A percentile compares a stretch with the other conserved stretches of the same genome.
Evolutionary conservation across 2,329 filamentous ascomycete genomes (phyloP).

Genomic region (Epicoccum nigrum): DNA sequence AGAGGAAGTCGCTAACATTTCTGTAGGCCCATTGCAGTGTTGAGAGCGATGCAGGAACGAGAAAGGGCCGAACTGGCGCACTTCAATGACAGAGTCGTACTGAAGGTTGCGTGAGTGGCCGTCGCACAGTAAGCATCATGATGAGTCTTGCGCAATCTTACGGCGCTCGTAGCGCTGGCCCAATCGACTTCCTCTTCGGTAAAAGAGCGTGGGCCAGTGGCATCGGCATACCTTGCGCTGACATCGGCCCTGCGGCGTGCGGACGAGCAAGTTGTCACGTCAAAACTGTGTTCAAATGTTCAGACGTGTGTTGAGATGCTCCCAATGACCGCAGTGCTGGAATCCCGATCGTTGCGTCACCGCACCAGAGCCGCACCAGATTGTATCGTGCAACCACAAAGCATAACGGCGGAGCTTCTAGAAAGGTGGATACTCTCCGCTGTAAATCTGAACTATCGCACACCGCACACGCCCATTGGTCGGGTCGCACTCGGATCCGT

Average conservation of each 20-base stretch:
- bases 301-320: background rate
- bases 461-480: conserved; percentile 14
- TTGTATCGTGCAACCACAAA: background rate
- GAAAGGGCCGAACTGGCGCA: background rate
- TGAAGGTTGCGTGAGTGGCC: background rate
- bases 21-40: background rate
- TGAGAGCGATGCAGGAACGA: background rate
- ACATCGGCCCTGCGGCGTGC: background rate
- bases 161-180: background rate
- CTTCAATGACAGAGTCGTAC: background rate
- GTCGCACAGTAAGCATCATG: conserved; percentile 5
- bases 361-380: conserved; percentile 14
- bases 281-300: background rate
- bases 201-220: background rate
- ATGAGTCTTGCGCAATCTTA: conserved; percentile 9
- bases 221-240: background rate
- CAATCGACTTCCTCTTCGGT: conserved; percentile 7
- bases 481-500: conserved; percentile 19
- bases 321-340: conserved; percentile 5
- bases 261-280: background rate
- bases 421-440: conserved; percentile 4
- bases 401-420: conserved; percentile 2
- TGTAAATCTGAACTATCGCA: conserved; percentile 1
- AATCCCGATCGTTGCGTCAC: conserved; percentile 3
- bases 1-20: background rate